Evolutionary conservation across 2,329 filamentous ascomycete genomes (phyloP), one percentile per base, ranked within the genome.

Genomic region (Hypoxylon sp.): DNA sequence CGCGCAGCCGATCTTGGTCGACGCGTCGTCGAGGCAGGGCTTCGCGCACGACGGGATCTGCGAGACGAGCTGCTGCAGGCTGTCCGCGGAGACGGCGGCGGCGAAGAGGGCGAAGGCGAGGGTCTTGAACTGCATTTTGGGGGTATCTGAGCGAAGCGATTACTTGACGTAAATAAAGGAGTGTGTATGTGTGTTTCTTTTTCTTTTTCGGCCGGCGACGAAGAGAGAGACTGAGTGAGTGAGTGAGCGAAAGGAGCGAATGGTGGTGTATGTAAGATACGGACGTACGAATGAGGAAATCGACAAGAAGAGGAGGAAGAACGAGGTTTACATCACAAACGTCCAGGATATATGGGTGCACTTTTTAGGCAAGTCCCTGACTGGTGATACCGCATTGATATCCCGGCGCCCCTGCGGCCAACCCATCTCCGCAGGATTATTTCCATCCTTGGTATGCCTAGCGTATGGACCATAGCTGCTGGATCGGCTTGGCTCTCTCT

Each of bases 41-140:
- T 76, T 68, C 11, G 81, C 78, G 71, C 81, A 83, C 4, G 69
- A 40, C 18, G 81, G 81, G 9, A 82, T 76, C 55, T 74, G 49
- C 9, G 65, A 38, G 59, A 75, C 62, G 49, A 78, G 65, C 9
- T 76, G 59, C 60, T 69, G 59, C 53, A 75, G 24, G 57, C 61
- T 67, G 38, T 75, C 57, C 28, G 74, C 73, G 54, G 70, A 65
- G 30, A 60, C 68, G 45, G 67, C 55, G 56, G 69, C 66, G 52
- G 54, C 69, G 60, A 78, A 70, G 64, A 78, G 52, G 28, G 71
- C 44, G 54, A 74, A 11, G 18, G 67, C 33, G 69, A 71, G 33
- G 52, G 71, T 69, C 56, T 73, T 71, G 73, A 73, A 71, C 71
- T 75, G 75, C 76, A 78, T 78, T 11, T 70, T 76, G 64, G 36